Percentiles rank a stretch among this genome's conserved stretches.
phyloP scores from a whole-genome alignment of 2,329 filamentous ascomycete species.

The Botrytis galanthina region DNA sequence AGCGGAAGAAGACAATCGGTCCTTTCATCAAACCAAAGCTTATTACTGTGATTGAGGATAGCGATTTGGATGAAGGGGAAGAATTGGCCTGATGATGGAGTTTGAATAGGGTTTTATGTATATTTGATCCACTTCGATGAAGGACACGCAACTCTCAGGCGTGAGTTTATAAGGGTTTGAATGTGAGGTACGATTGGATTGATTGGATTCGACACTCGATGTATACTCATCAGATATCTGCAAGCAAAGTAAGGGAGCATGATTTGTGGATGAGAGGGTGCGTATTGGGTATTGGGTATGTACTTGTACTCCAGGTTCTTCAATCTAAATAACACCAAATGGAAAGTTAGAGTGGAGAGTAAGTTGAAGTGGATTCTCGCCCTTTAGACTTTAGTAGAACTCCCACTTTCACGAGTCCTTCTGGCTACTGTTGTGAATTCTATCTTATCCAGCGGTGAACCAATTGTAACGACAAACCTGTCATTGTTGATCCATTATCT shows the following conservation, averaged over 20 bases:
- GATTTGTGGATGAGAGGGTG: not conserved
- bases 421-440: no score
- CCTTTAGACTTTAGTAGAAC: no score
- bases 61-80: constrained; percentile 48
- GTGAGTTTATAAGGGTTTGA: not conserved
- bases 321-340: no score
- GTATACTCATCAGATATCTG: not conserved
- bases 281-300: no score
- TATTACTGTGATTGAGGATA: constrained; percentile 52
- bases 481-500: no score
- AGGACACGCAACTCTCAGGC: not conserved
- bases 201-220: not conserved
- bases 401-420: no score
- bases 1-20: constrained; percentile 21
- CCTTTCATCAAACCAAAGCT: constrained; percentile 14
- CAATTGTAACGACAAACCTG: no score
- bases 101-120: not conserved
- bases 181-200: not conserved
- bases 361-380: no score
- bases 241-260: not conserved
- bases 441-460: no score
- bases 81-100: not conserved
- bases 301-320: no score
- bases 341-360: no score
- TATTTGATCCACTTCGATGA: not conserved